Base-by-base conservation (phyloP, 2,329 filamentous ascomycete species). In the Neonectria coccinea region DNA sequence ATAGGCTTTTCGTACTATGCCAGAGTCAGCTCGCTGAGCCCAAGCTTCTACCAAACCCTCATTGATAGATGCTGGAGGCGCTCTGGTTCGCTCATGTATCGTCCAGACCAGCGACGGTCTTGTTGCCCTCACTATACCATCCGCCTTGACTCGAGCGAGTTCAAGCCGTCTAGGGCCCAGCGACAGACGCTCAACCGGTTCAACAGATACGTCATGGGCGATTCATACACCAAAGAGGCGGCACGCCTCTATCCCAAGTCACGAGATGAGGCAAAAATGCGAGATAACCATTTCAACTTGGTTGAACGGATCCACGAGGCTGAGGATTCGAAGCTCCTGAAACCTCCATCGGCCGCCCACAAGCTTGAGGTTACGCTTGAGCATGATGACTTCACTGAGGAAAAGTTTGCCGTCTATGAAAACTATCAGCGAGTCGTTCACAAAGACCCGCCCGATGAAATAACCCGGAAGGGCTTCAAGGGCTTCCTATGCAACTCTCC, bases 61-160 rank as follows among this genome's bases (percentile, higher is more conserved):
- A 81, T 95, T 48, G 88, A 94, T 77, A 87, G 91, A 68, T 92
- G 90, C 66, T 96, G 92, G 92, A 90, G 92, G 77, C 86, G 92
- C 67, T 94, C 89, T 41, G 89, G 87, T 16, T 88, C 81, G 29
- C 82, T 93, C 9, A 82, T 96, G 53, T 96, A 96, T 79, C 89
- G 92, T 65, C 92, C 92, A 14, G 91, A 96, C 77, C 89, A 93
- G 73, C 86, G 86, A 63, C 85, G 89, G 61, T 92, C 93, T 66
- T 99, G 96, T 75, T 99, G 96, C 78, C 94, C 94, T 48, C 94
- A 97, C 75, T 98, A 95, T 77, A 94, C 92, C 1, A 89, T 96
- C 58, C 88, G 92, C 51, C 83, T 94, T 20, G 91, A 93, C 72
- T 88, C 88, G 25, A 77, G 82, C 51, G 80, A 84, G 42, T 92